Evolutionary conservation across 2,329 filamentous ascomycete species (phyloP).

Genomic region (Sarocladium oryzae): DNA sequence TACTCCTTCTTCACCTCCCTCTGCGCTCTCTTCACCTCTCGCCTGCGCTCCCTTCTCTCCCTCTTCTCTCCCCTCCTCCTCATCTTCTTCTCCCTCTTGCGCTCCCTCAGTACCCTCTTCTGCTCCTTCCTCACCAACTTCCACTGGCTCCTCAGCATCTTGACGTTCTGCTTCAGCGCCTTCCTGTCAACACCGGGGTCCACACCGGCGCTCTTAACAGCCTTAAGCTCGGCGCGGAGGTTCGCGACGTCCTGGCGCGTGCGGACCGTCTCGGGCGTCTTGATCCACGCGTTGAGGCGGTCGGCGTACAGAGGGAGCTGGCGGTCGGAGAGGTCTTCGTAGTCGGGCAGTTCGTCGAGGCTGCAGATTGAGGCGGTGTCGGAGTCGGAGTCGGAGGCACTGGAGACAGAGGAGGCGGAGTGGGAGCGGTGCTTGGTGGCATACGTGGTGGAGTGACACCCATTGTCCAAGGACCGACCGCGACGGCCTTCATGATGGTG

Average conservation of each 20-base stretch:
- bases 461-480: neutral
- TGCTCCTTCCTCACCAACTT: constrained; percentile 26
- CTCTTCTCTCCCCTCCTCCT: constrained; percentile 25
- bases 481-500: neutral
- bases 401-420: constrained; percentile 27
- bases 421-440: constrained; percentile 15
- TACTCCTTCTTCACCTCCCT: constrained; percentile 21
- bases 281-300: constrained; percentile 42
- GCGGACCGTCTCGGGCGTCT: constrained; percentile 41
- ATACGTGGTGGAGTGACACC: neutral
- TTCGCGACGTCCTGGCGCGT: constrained; percentile 37
- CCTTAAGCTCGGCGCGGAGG: constrained; percentile 37
- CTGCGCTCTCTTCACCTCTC: constrained; percentile 11
- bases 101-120: constrained; percentile 23
- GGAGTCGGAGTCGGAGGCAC: constrained; percentile 18
- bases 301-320: constrained; percentile 41
- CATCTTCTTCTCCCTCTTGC: constrained; percentile 23
- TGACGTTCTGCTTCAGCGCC: constrained; percentile 37
- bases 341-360: constrained; percentile 47
- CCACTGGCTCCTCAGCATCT: constrained; percentile 37
- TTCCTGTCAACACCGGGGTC: constrained; percentile 18
- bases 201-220: constrained; percentile 20
- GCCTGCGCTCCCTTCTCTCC: neutral
- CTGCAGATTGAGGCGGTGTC: constrained; percentile 33
- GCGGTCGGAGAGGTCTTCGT: constrained; percentile 40